Conservation (phyloP, 2,329 filamentous ascomycete genomes). For the Helotiales sp. region DNA sequence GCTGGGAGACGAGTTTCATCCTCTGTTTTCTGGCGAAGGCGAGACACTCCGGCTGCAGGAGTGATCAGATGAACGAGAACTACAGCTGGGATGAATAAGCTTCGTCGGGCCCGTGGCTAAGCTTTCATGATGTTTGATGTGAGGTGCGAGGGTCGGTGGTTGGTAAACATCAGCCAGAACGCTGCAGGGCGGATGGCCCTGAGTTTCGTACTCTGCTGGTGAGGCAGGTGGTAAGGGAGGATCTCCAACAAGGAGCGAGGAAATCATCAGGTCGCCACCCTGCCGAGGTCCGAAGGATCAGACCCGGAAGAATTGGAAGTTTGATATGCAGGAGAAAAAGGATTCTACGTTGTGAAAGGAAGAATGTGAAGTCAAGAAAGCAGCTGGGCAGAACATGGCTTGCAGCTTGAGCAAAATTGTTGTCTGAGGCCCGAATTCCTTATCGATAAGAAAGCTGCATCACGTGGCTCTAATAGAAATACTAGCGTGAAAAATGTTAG, state of each 20-base stretch:
- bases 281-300: background rate
- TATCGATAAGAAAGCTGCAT: background rate
- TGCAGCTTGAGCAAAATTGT: background rate
- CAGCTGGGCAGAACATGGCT: no score
- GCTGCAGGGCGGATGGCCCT: conserved; percentile 4
- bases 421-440: background rate
- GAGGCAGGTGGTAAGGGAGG: conserved; percentile 6
- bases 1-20: conserved; percentile 9
- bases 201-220: conserved; percentile 11
- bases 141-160: no score
- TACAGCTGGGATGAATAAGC: background rate
- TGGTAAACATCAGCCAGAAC: background rate
- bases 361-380: background rate
- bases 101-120: conserved; percentile 1
- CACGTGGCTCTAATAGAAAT: background rate
- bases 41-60: conserved; percentile 14
- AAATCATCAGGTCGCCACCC: background rate
- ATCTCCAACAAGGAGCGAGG: conserved; percentile 4
- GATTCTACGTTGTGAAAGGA: background rate
- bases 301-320: background rate
- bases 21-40: conserved; percentile 9
- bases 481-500: background rate
- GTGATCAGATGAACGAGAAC: conserved; percentile 17
- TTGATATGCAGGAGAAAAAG: background rate
- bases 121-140: conserved; percentile 10